A percentile compares a stretch with the other conserved stretches of the same genome.
Evolutionary conservation across 352 stramenopile genomes (phyloP).

Genomic region (Pythium aristosporum): DNA sequence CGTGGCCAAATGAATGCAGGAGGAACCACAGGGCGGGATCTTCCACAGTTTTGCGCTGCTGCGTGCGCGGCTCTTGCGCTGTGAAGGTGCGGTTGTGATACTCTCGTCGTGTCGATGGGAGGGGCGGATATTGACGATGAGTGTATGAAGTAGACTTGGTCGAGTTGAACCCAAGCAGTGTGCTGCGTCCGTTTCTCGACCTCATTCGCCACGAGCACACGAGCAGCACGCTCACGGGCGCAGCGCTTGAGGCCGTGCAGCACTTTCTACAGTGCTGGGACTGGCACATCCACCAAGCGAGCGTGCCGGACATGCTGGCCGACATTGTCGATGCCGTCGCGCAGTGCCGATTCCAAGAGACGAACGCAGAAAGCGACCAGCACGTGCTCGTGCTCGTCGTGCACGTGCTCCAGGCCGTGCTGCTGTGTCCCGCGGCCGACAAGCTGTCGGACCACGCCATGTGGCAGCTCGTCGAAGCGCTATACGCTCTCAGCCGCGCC

Average conservation of each 20-base stretch:
- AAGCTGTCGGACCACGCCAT: conserved; percentile 91
- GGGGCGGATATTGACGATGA: conserved; percentile 3
- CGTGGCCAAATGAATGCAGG: conserved; percentile 24
- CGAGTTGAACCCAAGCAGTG: conserved; percentile 54
- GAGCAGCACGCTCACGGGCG: conserved; percentile 91
- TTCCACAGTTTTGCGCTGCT: conserved; percentile 66
- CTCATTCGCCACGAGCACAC: conserved; percentile 92
- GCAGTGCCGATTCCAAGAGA: conserved; percentile 95
- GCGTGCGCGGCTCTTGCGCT: conserved; percentile 59
- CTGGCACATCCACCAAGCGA: conserved; percentile 38
- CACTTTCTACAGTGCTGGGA: conserved; percentile 93
- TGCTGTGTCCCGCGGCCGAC: conserved; percentile 78
- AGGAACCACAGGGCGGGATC: conserved; percentile 43
- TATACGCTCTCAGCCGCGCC: conserved; percentile 91
- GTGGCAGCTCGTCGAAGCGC: conserved; percentile 95
- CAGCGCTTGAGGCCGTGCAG: conserved; percentile 92
- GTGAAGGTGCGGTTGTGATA: conserved; percentile 37
- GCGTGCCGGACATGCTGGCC: conserved; percentile 47
- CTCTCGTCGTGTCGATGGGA: neutral
- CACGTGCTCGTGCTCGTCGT: conserved; percentile 93
- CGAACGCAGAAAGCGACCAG: conserved; percentile 86
- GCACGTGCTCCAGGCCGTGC: conserved; percentile 92
- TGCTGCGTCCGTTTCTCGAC: conserved; percentile 93
- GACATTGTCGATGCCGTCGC: conserved; percentile 92
- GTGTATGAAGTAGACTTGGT: conserved; percentile 38